These are phyloP conservation scores for Nannizziopsis barbatae DNA, from an alignment of 2,329 filamentous ascomycete species.

Conservation along the genomic window DNA sequence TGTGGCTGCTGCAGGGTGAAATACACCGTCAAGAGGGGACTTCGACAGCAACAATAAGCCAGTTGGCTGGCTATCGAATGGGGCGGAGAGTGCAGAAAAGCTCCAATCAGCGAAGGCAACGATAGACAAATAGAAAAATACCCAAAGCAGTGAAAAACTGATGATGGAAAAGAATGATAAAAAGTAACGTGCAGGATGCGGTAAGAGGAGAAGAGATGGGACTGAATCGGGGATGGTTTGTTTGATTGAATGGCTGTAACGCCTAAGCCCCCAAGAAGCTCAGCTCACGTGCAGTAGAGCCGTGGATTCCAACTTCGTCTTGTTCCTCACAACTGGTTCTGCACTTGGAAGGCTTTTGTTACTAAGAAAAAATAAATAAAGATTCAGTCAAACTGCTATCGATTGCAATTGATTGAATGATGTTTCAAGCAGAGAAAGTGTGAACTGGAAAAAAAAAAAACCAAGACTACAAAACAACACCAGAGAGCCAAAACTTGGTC, in stretches of 20 bases:
- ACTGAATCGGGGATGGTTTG: neutral
- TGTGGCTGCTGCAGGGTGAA: neutral
- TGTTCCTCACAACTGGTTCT: too few relatives aligned
- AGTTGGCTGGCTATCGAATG: neutral
- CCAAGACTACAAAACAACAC: too few relatives aligned
- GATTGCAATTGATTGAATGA: too few relatives aligned
- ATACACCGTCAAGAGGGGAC: neutral
- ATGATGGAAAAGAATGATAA: neutral
- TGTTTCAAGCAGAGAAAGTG: too few relatives aligned
- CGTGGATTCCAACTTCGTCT: too few relatives aligned
- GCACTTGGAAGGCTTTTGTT: too few relatives aligned
- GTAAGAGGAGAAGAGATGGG: neutral
- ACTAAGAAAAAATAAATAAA: too few relatives aligned
- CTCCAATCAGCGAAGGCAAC: neutral
- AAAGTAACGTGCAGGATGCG: too few relatives aligned
- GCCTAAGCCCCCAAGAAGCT: neutral
- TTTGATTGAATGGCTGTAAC: neutral
- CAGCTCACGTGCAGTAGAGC: constrained; percentile 4
- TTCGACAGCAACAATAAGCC: neutral
- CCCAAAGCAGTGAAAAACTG: constrained; percentile 2
- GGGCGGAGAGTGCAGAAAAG: neutral
- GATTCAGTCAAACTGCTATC: too few relatives aligned
- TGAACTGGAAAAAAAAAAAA: too few relatives aligned
- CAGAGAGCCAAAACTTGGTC: too few relatives aligned
- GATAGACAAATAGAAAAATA: neutral